Base-by-base conservation (phyloP, 2,329 filamentous ascomycete genomes). In the Gaeumannomyces tritici region DNA sequence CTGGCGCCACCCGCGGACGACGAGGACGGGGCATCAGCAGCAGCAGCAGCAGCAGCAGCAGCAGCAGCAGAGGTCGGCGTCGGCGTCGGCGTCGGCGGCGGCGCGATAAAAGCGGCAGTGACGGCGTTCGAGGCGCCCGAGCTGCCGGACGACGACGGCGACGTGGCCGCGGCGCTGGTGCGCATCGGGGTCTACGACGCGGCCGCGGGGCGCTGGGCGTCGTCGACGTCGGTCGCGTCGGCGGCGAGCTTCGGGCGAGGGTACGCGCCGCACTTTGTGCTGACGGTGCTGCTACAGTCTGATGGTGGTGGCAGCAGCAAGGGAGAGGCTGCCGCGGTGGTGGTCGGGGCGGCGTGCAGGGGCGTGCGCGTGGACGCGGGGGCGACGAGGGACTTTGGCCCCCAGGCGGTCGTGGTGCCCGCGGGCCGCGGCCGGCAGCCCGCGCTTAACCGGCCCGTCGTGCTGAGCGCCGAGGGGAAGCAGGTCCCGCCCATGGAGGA, bases 331-430 rank as follows among this genome's bases (percentile, higher is more conserved):
- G 29, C 70, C 29, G 79, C 78, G 9, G 72, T 73, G 9, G 83
- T 61, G 2, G 68, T 85, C 59, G 80, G 84, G 29, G 82, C 79
- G 18, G 76, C 77, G 42, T 71, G 80, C 58, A 81, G 80, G 70
- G 83, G 84, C n/a, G 79, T 84, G 26, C 71, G 71, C 67, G 83
- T 88, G 63, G 85, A 88, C 70, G 85, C 85, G 13, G 85, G 85
- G 2, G 78, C 83, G 67, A 88, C 85, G 68, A 78, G 85, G 66
- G 84, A 88, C 70, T 88, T 88, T 74, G 84, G 84, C 0, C 84
- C 86, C 57, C 79, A 84, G 75, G 83, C 81, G 9, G 71, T 79
- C 61, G 74, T 89, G 59, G 69, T 81, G 57, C 73, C 76, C 28
- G 75, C 79, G 55, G 72, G 69, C 57, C 74, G 72, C 62, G 86